phyloP scores from a whole-genome alignment of 2,329 filamentous ascomycete species.

The Lecanicillium sp. region DNA sequence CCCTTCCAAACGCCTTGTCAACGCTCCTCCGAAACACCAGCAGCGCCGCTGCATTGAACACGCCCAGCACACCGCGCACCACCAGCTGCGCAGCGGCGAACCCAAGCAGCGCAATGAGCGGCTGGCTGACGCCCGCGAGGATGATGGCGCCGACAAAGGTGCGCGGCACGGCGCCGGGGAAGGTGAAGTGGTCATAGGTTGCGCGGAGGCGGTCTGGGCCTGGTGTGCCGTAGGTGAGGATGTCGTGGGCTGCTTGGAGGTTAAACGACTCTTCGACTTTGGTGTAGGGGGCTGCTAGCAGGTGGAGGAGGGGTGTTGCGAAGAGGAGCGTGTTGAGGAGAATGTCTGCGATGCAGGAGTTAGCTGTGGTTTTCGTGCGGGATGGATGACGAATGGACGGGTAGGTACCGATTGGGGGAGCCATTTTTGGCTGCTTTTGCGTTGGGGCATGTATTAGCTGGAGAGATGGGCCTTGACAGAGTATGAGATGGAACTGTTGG shows the following conservation, averaged over 20 bases:
- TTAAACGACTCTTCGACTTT: conserved; percentile 99
- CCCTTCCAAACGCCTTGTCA: conserved; percentile 56
- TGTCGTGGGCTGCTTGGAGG: conserved; percentile 86
- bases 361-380: background rate
- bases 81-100: conserved; percentile 50
- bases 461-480: background rate
- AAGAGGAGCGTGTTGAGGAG: conserved; percentile 25
- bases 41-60: conserved; percentile 64
- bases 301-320: conserved; percentile 59
- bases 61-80: conserved; percentile 68
- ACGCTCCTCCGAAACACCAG: conserved; percentile 57
- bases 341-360: conserved; percentile 14
- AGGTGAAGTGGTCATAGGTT: conserved; percentile 81
- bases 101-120: conserved; percentile 49
- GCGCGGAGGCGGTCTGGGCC: conserved; percentile 43
- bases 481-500: background rate
- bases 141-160: conserved; percentile 79
- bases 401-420: conserved; percentile 5
- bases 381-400: background rate
- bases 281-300: conserved; percentile 73
- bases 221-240: conserved; percentile 72
- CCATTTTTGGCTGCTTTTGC: conserved; percentile 11
- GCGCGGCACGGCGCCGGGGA: conserved; percentile 84
- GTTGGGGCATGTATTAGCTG: background rate
- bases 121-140: conserved; percentile 64